Percentiles rank a stretch among this genome's conserved stretches.
phyloP scores from a whole-genome alignment of 345 rosid genomes.

The Citrus reticulata region DNA sequence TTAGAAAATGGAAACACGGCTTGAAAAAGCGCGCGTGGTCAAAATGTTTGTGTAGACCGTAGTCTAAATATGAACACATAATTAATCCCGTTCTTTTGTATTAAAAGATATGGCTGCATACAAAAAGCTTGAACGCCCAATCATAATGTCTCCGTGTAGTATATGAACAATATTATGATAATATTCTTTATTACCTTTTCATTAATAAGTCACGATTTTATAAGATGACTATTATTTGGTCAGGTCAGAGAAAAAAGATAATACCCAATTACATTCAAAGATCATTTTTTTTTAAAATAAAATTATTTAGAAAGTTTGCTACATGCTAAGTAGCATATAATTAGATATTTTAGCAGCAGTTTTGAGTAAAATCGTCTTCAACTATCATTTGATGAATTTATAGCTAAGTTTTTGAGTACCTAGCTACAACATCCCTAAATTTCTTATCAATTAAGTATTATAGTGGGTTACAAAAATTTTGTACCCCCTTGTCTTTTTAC shows the following conservation, averaged over 20 bases:
- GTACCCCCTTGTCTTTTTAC: not conserved
- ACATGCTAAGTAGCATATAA: no score
- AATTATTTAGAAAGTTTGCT: no score
- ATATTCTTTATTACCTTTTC: not conserved
- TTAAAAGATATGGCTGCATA: not conserved
- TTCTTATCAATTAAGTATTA: constrained; percentile 1
- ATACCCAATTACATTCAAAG: no score
- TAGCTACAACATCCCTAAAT: not conserved
- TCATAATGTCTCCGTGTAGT: constrained; percentile 1
- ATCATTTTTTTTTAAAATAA: no score
- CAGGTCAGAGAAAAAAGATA: not conserved
- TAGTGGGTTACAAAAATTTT: not conserved
- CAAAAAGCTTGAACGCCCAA: not conserved
- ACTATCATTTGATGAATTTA: not conserved
- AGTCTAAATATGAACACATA: not conserved
- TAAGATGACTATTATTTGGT: not conserved
- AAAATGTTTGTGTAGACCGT: not conserved
- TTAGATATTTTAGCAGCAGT: not conserved
- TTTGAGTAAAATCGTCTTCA: not conserved
- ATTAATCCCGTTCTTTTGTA: not conserved
- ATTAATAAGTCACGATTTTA: not conserved
- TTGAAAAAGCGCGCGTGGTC: not conserved
- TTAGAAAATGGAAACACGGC: no score
- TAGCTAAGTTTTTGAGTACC: no score
- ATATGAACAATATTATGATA: constrained; percentile 1